A percentile compares a stretch with the other conserved stretches of the same genome.
These are phyloP conservation scores for Cryphonectria nitschkei DNA, from an alignment of 2,329 filamentous ascomycete genomes.

Conservation along the genomic window DNA sequence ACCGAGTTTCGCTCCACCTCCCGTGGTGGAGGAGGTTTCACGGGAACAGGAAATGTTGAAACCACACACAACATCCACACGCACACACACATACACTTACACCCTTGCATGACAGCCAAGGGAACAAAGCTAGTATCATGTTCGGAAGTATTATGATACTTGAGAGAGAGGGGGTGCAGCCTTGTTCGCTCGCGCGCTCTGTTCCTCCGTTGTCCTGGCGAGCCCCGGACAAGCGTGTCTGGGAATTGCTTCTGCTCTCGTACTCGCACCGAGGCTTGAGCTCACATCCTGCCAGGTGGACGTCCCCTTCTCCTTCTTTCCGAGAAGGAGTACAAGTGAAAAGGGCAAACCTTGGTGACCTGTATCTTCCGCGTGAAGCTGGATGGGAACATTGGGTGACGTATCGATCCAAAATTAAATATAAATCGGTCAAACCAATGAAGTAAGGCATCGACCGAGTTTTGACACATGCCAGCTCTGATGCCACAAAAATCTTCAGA, in stretches of 20 bases:
- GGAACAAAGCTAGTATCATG: not conserved
- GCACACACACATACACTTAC: not conserved
- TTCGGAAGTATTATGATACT: not conserved
- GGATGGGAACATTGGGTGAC: not conserved
- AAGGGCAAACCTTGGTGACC: not conserved
- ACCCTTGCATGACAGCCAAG: not conserved
- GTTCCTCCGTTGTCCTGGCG: not conserved
- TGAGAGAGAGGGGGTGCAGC: not conserved
- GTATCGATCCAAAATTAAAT: not conserved
- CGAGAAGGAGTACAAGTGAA: not conserved
- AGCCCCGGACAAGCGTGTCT: not conserved
- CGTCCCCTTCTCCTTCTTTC: not conserved
- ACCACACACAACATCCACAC: not conserved
- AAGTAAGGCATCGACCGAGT: not conserved
- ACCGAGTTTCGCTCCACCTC: not conserved
- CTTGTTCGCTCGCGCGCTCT: not conserved
- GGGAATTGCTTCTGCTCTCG: not conserved
- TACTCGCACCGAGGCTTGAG: not conserved
- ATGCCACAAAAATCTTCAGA: not conserved
- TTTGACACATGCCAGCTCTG: not conserved
- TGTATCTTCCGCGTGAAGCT: not conserved
- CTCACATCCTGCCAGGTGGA: not conserved
- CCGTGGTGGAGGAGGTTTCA: slow-evolving; percentile 4
- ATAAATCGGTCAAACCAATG: not conserved
- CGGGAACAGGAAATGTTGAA: slow-evolving; percentile 2